Conservation (phyloP, 2,329 filamentous ascomycete species). For the Penicillium sp. region DNA sequence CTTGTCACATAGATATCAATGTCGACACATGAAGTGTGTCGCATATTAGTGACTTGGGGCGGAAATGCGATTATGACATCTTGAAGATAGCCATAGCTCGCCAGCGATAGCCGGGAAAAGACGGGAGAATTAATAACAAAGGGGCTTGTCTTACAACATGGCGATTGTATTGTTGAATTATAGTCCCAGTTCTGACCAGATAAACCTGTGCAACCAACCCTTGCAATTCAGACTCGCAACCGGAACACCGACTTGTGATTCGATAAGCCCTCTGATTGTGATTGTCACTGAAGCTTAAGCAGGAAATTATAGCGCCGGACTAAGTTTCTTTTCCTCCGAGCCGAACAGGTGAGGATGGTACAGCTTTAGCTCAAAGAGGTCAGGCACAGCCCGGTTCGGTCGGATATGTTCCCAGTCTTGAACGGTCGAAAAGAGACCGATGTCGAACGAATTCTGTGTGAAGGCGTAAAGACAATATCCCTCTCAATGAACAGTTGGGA, state of each 20-base stretch:
- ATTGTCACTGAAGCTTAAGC: neutral
- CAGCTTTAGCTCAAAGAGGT: neutral
- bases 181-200: neutral
- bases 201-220: constrained; percentile 1
- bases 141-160: constrained; percentile 6
- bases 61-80: constrained; percentile 1
- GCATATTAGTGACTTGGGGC: neutral
- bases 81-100: neutral
- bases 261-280: neutral
- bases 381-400: neutral
- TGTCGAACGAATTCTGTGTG: neutral
- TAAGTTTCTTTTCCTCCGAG: neutral
- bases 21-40: neutral
- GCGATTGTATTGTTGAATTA: neutral
- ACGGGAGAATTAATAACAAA: neutral
- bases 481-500: neutral
- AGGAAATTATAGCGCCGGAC: neutral
- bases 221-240: neutral
- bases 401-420: neutral
- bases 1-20: neutral
- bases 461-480: neutral
- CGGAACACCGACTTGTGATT: neutral
- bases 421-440: neutral
- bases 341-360: neutral
- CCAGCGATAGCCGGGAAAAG: neutral